Evolutionary conservation across 306 rosid genomes (phyloP).

Genomic region (Abrus precatorius): DNA sequence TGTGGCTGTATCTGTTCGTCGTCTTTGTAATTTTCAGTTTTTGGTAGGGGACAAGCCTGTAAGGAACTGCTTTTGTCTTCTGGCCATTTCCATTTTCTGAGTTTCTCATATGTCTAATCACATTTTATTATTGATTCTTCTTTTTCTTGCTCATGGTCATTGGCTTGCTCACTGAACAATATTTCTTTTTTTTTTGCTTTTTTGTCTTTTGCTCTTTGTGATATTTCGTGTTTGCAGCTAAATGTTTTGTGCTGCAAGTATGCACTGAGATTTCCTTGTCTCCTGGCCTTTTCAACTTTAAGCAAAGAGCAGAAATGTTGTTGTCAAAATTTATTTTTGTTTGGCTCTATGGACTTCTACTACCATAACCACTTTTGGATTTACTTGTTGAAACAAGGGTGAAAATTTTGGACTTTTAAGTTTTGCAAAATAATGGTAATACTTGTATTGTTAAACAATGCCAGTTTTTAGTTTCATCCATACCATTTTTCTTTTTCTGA

Average conservation of each 20-base stretch:
- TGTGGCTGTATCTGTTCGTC: slow-evolving; percentile 63
- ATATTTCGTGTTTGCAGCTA: slow-evolving; percentile 51
- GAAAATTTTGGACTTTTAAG: slow-evolving; percentile 45
- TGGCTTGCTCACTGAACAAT: slow-evolving; percentile 59
- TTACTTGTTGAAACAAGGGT: slow-evolving; percentile 47
- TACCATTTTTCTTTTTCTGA: slow-evolving; percentile 21
- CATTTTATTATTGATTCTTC: slow-evolving; percentile 33
- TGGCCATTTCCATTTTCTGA: slow-evolving; percentile 64
- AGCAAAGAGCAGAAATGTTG: slow-evolving; percentile 26
- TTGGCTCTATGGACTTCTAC: slow-evolving; percentile 43
- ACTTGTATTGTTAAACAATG: slow-evolving; percentile 53
- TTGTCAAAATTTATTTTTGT: slow-evolving; percentile 26
- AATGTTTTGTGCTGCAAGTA: slow-evolving; percentile 38
- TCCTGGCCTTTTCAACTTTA: slow-evolving; percentile 41
- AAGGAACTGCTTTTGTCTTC: slow-evolving; percentile 63
- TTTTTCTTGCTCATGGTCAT: slow-evolving; percentile 51
- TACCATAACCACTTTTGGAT: slow-evolving; percentile 41
- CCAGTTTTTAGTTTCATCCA: slow-evolving; percentile 42
- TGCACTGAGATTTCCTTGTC: slow-evolving; percentile 47
- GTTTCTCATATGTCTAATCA: slow-evolving; percentile 46
- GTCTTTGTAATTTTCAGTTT: slow-evolving; percentile 56
- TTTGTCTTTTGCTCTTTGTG: slow-evolving; percentile 56
- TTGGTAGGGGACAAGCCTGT: slow-evolving; percentile 57
- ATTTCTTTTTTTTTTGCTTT: slow-evolving; percentile 30
- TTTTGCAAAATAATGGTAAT: slow-evolving; percentile 61